Percentiles rank a stretch among this genome's conserved stretches.
Conservation (phyloP, 129 eudicot genomes). For the Oenanthe sinensis region DNA sequence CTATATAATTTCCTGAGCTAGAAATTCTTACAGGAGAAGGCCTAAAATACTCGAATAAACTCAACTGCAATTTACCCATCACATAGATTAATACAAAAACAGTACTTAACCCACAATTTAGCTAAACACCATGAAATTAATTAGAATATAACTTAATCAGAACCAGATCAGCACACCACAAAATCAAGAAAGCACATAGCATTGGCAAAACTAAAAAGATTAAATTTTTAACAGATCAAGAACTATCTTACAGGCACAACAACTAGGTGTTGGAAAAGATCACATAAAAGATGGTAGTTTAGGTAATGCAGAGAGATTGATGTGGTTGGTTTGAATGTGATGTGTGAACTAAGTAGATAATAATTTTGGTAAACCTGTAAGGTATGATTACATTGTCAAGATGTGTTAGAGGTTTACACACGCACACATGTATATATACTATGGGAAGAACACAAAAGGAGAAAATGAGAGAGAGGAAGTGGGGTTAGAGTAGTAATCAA, state of each 20-base stretch:
- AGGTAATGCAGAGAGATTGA: background rate
- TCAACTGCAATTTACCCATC: conserved; percentile 18
- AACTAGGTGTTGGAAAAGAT: background rate
- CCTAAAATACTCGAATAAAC: conserved; percentile 26
- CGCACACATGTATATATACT: too few relatives aligned
- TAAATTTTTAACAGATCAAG: background rate
- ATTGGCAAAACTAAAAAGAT: background rate
- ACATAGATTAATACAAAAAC: conserved; percentile 6
- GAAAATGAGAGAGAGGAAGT: background rate
- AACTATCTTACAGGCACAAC: background rate
- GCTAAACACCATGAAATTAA: background rate
- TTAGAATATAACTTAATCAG: background rate
- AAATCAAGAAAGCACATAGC: background rate
- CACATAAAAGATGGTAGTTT: background rate
- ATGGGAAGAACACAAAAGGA: background rate
- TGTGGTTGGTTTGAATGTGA: background rate
- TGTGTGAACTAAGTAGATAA: background rate
- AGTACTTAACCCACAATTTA: background rate
- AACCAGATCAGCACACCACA: background rate
- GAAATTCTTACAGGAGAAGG: conserved; percentile 12
- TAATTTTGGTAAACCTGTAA: background rate
- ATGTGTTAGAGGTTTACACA: background rate
- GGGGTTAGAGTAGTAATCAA: background rate
- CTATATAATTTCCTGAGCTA: conserved; percentile 13
- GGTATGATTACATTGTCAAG: background rate